Base-by-base conservation (phyloP, 495 filamentous ascomycete genomes). In the Podospora appendiculata region DNA sequence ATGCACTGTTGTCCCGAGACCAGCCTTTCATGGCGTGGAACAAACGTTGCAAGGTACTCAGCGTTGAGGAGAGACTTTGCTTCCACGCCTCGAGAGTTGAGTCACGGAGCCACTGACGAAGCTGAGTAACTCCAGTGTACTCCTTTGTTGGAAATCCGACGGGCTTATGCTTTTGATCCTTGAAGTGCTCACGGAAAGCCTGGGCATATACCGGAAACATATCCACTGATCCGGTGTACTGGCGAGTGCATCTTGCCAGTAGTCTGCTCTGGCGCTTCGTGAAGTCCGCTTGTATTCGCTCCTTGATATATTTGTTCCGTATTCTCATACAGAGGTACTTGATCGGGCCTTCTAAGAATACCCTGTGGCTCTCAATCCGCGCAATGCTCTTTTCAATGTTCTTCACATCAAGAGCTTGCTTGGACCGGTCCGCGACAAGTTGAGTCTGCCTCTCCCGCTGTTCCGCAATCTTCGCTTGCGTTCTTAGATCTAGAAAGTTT, bases 81-180 rank as follows among this genome's bases (percentile, higher is more conserved):
- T 63, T 53, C 4, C 61, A 48, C 25, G 35, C 40, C 1, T 33
- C 25, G 6, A 61, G 32, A 4, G 58, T 55, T 12, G 53, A 43
- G n/a, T 50, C 42, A 2, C 33, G 42, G n/a, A 64, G 17, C 60
- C 60, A 66, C 14, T 51, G 41, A 1, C 54, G 45, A 9, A 66
- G 58, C 8, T 44, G 19, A 8, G 61, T 58, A 14, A 64, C 48
- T 3, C 61, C 63, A 2, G 58, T 61, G 8, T 61, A 59, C 14
- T 33, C 8, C 34, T 43, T 41, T 8, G 53, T 52, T 0, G 63
- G 60, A 8, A 64, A 66, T 0, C 60, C 62, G 14, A 19, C 0
- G 11, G 45, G 13, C 5, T 34, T 45, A 25, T 25, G 25, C 8
- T 45, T 43, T 0, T 46, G 34, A 6, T 17, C 7, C 39, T 50